phyloP scores from a whole-genome alignment of 2,329 filamentous ascomycete species.

The Scedosporium aurantiacum region DNA sequence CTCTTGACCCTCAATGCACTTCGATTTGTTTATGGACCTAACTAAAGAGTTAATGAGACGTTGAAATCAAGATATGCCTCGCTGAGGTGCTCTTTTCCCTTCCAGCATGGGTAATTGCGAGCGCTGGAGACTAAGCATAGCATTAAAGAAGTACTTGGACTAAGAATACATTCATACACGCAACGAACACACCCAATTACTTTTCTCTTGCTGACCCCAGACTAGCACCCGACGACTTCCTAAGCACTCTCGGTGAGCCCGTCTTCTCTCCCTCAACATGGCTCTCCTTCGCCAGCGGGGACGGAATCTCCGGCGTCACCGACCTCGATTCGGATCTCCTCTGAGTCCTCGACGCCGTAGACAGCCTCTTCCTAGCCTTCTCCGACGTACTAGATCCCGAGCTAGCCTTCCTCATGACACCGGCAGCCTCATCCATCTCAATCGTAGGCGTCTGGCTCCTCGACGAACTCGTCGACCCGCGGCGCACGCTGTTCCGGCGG shows the following conservation, averaged over 20 bases:
- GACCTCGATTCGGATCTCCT: slow-evolving; percentile 40
- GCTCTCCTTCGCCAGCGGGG: slow-evolving; percentile 36
- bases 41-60: too few relatives aligned
- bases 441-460: slow-evolving; percentile 37
- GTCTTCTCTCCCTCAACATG: neutral
- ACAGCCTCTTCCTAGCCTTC: slow-evolving; percentile 40
- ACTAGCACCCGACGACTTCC: slow-evolving; percentile 3
- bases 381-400: slow-evolving; percentile 36
- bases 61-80: too few relatives aligned
- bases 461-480: slow-evolving; percentile 40
- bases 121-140: too few relatives aligned
- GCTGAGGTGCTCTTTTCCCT: too few relatives aligned
- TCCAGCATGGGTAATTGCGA: too few relatives aligned
- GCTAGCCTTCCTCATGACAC: slow-evolving; percentile 31
- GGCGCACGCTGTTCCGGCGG: slow-evolving; percentile 39
- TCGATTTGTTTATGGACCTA: too few relatives aligned
- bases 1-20: too few relatives aligned
- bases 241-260: neutral
- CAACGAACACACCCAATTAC: neutral
- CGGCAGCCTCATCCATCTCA: slow-evolving; percentile 32
- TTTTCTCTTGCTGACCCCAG: slow-evolving; percentile 1
- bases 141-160: neutral
- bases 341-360: slow-evolving; percentile 25
- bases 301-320: slow-evolving; percentile 42
- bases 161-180: too few relatives aligned